Percentiles rank a stretch among this genome's conserved stretches.
Conservation (phyloP, 495 filamentous ascomycete genomes). For the Aspergillus biplanus region DNA sequence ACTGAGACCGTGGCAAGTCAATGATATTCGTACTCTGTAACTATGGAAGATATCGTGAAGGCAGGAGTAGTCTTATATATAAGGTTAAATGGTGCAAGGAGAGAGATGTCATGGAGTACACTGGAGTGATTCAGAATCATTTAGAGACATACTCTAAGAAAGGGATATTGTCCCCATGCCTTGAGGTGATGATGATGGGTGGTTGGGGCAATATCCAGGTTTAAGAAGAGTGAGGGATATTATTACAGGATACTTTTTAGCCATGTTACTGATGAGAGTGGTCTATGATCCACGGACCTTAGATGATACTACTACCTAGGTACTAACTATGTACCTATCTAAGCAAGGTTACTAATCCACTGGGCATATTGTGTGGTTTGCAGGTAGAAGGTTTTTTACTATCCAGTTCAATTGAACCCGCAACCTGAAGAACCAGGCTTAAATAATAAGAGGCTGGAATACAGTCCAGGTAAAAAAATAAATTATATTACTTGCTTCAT, state of each 20-base stretch:
- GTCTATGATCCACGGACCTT: too few species aligned
- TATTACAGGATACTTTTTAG: neutral
- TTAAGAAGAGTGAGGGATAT: neutral
- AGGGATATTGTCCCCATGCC: neutral
- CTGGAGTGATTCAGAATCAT: neutral
- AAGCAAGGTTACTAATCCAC: too few species aligned
- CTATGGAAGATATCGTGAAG: too few species aligned
- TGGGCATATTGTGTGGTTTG: too few species aligned
- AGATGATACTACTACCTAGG: too few species aligned
- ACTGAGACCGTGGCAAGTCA: neutral
- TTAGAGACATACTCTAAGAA: neutral
- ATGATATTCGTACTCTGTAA: too few species aligned
- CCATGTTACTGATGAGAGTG: too few species aligned
- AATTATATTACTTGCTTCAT: neutral
- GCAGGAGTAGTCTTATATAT: neutral
- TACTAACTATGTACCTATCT: too few species aligned
- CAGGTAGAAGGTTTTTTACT: too few species aligned
- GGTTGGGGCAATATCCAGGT: too few species aligned
- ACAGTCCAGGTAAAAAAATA: neutral
- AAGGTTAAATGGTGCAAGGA: neutral
- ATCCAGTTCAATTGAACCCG: too few species aligned
- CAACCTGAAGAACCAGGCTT: too few species aligned
- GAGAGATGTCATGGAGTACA: constrained; percentile 10
- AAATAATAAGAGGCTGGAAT: neutral
- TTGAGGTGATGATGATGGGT: neutral